Evolutionary conservation across 345 rosid species (phyloP).

Genomic region (Moricandia arvensis): DNA sequence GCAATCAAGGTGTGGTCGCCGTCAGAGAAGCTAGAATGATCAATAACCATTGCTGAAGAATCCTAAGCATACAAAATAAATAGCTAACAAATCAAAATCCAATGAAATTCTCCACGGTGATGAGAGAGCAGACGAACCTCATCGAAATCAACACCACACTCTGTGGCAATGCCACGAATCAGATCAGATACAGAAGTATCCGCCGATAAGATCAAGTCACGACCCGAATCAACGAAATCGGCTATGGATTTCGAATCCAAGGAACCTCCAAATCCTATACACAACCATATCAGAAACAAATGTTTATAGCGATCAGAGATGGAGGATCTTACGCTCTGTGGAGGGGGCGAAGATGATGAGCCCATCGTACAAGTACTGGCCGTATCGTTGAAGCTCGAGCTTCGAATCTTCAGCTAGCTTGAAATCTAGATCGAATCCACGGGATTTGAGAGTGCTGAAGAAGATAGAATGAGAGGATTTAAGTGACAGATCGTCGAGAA

Average conservation of each 20-base stretch:
- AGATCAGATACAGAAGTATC: conserved; percentile 67
- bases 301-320: neutral
- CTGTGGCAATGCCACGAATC: conserved; percentile 50
- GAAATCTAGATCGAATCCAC: conserved; percentile 62
- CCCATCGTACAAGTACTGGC: conserved; percentile 64
- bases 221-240: conserved; percentile 76
- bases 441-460: conserved; percentile 57
- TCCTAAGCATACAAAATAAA: conserved; percentile 46
- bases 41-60: conserved; percentile 61
- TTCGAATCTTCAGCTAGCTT: conserved; percentile 60
- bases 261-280: conserved; percentile 57
- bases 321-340: conserved; percentile 55
- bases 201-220: conserved; percentile 60
- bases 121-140: conserved; percentile 67
- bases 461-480: conserved; percentile 66
- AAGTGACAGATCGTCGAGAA: conserved; percentile 62
- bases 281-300: neutral
- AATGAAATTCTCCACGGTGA: too few relatives aligned
- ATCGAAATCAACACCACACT: conserved; percentile 73
- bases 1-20: conserved; percentile 66
- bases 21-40: conserved; percentile 53
- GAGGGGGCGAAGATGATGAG: conserved; percentile 61
- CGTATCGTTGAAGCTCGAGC: conserved; percentile 62
- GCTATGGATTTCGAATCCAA: conserved; percentile 54
- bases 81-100: conserved; percentile 3